These are phyloP conservation scores for Exophiala dermatitidis DNA, from an alignment of 2,329 filamentous ascomycete genomes.

Conservation along the genomic window DNA sequence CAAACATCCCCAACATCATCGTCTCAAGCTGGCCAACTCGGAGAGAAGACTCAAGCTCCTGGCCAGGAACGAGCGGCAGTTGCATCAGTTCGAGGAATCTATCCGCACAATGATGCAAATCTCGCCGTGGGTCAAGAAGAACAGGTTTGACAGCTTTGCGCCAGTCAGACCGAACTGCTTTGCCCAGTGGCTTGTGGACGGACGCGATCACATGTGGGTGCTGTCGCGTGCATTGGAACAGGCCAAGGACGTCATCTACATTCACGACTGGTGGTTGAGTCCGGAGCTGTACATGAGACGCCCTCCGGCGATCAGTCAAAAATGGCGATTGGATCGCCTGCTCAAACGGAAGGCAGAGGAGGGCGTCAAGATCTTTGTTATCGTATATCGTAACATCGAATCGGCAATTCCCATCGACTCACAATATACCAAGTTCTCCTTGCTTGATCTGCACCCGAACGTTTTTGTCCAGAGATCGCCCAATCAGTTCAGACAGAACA, in stretches of 20 bases:
- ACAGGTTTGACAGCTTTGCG: conserved; percentile 89
- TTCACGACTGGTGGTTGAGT: conserved; percentile 98
- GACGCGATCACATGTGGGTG: conserved; percentile 98
- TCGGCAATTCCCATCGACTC: conserved; percentile 96
- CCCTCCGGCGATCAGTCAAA: conserved; percentile 91
- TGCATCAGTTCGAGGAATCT: conserved; percentile 89
- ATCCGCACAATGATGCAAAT: conserved; percentile 76
- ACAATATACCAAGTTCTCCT: conserved; percentile 93
- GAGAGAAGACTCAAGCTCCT: conserved; percentile 88
- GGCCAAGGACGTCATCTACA: conserved; percentile 96
- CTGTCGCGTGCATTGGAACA: conserved; percentile 94
- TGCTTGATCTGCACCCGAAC: conserved; percentile 91
- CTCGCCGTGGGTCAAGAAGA: conserved; percentile 73
- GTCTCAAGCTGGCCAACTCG: conserved; percentile 78
- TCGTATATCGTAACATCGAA: conserved; percentile 96
- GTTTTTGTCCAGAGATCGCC: conserved; percentile 93
- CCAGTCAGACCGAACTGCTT: conserved; percentile 80
- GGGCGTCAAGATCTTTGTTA: conserved; percentile 95
- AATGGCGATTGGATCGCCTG: conserved; percentile 89
- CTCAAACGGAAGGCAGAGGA: conserved; percentile 89
- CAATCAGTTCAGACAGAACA: conserved; percentile 97
- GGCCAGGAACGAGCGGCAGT: conserved; percentile 80
- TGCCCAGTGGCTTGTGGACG: conserved; percentile 94
- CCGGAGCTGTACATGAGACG: conserved; percentile 92
- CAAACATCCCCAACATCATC: conserved; percentile 66